A percentile compares a stretch with the other conserved stretches of the same genome.
phyloP scores from a whole-genome alignment of 2,329 filamentous ascomycete species.

The Chaetomiaceae sp. region DNA sequence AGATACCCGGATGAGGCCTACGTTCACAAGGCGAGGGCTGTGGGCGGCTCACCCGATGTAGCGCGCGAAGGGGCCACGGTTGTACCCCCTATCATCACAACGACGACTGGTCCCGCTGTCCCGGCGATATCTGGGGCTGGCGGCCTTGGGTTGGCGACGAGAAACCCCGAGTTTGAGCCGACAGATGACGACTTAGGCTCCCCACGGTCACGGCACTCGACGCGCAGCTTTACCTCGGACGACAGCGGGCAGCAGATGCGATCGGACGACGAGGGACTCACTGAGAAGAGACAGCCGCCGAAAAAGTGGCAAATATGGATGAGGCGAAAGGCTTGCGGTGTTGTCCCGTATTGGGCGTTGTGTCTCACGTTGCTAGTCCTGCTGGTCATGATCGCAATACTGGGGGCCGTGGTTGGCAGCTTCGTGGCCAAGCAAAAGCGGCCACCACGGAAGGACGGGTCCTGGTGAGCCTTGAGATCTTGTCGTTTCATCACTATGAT shows the following conservation, averaged over 20 bases:
- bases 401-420: slow-evolving; percentile 53
- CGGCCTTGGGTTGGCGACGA: slow-evolving; percentile 55
- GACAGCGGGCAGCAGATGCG: slow-evolving; percentile 52
- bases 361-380: slow-evolving; percentile 45
- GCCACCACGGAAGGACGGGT: slow-evolving; percentile 20
- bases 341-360: slow-evolving; percentile 57
- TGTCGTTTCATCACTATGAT: neutral
- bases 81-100: slow-evolving; percentile 10
- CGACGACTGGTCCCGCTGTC: slow-evolving; percentile 15
- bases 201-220: slow-evolving; percentile 47
- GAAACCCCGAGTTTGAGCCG: slow-evolving; percentile 59
- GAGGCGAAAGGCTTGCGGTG: slow-evolving; percentile 51
- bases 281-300: slow-evolving; percentile 44
- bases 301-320: slow-evolving; percentile 51
- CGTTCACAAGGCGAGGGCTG: slow-evolving; percentile 47
- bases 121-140: slow-evolving; percentile 50
- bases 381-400: slow-evolving; percentile 49
- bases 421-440: slow-evolving; percentile 35
- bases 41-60: slow-evolving; percentile 15
- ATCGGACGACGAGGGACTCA: slow-evolving; percentile 39
- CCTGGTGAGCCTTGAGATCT: slow-evolving; percentile 24
- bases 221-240: slow-evolving; percentile 47
- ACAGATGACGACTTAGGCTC: slow-evolving; percentile 50
- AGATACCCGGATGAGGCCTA: slow-evolving; percentile 74
- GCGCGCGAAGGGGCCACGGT: slow-evolving; percentile 10